Base-by-base conservation (phyloP, 208 protist species). In the Lotmaria passim region DNA sequence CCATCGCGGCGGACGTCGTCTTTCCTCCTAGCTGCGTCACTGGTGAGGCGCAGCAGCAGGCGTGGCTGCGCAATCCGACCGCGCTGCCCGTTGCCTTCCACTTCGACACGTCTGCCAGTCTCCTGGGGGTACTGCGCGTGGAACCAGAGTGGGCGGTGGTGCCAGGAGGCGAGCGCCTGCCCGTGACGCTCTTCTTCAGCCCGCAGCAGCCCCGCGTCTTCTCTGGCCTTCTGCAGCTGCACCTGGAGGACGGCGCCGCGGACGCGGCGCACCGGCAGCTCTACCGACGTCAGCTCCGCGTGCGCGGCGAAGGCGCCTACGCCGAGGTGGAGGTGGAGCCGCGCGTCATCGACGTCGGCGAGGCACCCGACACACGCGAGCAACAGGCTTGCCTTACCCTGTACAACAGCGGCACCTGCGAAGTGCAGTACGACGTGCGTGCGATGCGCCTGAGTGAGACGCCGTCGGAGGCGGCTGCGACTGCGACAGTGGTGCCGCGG, bases 361-460 rank as follows among this genome's bases (percentile, higher is more conserved):
- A 87, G 41, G 66, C 66, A n/a, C 38, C 56, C 5, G 81, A 93
- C 41, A 82, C 85, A 23, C 76, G 85, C 7, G 74, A 83, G 41
- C 62, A 90, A 44, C 67, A 82, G 53, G 81, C 79, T 31, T 69
- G 76, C 30, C 79, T 95, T 59, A 95, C 90, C 7, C 75, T 97
- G 21, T 97, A 92, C 81, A 96, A 96, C 73, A 93, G 89, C 69
- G 75, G 90, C 57, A 24, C 86, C 10, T 93, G 90, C 71, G 86
- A 86, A 1, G 80, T 94, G 62, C 69, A 64, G 63, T 96, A 93
- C 71, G 81, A 93, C 64, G 82, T 97, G 30, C 81, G 89, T n/a
- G 69, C 68, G 48, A 63, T 90, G 33, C 58, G 31, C 53, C 15
- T 36, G 7, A 28, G 3, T 11, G 50, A 33, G 28, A 53, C 24